Conservation (phyloP, 345 rosid genomes). For the Conringia planisiliqua region DNA sequence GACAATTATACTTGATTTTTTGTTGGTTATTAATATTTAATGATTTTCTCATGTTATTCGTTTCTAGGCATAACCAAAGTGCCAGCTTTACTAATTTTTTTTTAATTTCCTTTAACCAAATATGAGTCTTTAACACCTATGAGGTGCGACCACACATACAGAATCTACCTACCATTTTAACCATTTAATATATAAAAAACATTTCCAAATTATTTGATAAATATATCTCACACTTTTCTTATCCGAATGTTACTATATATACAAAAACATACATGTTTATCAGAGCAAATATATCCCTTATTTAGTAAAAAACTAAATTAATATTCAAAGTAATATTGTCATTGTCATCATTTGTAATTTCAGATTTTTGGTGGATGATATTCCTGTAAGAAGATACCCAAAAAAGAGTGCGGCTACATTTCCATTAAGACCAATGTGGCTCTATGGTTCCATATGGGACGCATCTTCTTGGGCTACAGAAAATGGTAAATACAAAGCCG, state of each 20-base stretch:
- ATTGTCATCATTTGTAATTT: background rate
- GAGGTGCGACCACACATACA: constrained; percentile 27
- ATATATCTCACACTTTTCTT: background rate
- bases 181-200: constrained; percentile 1
- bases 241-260: background rate
- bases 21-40: background rate
- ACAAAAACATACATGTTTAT: background rate
- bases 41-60: constrained; percentile 22
- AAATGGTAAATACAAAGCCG: constrained; percentile 91
- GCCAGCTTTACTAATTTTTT: constrained; percentile 11
- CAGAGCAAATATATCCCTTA: background rate
- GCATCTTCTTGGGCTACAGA: constrained; percentile 99
- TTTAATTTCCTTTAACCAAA: background rate
- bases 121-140: constrained; percentile 15
- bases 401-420: constrained; percentile 72
- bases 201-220: background rate
- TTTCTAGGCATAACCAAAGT: constrained; percentile 24
- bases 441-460: constrained; percentile 97
- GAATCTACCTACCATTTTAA: constrained; percentile 26
- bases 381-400: constrained; percentile 89
- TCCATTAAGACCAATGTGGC: constrained; percentile 94
- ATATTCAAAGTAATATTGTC: background rate
- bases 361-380: constrained; percentile 93
- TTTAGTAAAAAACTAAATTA: background rate
- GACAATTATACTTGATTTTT: constrained; percentile 26